A percentile compares a stretch with the other conserved stretches of the same genome.
Evolutionary conservation across 257 asterid species (phyloP).

Genomic region (Solanum phureja): DNA sequence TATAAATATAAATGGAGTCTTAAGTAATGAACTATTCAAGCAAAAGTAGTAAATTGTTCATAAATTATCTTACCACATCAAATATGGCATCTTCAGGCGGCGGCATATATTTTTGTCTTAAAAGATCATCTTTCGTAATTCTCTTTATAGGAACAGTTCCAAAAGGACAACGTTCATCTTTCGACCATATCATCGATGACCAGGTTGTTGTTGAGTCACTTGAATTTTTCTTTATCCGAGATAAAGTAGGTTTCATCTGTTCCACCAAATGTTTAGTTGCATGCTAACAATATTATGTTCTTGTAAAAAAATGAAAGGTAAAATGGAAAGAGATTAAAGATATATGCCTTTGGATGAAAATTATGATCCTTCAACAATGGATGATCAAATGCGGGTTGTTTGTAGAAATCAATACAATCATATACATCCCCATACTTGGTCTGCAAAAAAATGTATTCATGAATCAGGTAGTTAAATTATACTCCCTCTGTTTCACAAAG

Average conservation of each 20-base stretch:
- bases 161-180: not conserved
- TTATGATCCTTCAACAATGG: not conserved
- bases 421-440: not conserved
- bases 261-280: not conserved
- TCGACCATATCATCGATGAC: not conserved
- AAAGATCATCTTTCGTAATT: not conserved
- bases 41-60: not conserved
- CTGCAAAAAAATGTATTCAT: not conserved
- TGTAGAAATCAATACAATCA: not conserved
- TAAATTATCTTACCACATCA: not conserved
- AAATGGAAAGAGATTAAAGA: not conserved
- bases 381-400: not conserved
- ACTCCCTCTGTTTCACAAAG: too few species aligned
- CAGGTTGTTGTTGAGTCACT: not conserved
- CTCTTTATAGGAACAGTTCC: not conserved
- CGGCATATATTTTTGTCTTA: not conserved
- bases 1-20: not conserved
- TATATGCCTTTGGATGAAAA: too few species aligned
- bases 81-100: not conserved
- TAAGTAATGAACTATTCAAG: not conserved
- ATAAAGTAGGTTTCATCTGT: not conserved
- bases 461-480: not conserved
- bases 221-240: not conserved
- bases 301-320: not conserved
- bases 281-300: not conserved